Percentiles rank a stretch among this genome's conserved stretches.
Evolutionary conservation across 2,329 filamentous ascomycete species (phyloP).

Genomic region (Clathrospora elynae): DNA sequence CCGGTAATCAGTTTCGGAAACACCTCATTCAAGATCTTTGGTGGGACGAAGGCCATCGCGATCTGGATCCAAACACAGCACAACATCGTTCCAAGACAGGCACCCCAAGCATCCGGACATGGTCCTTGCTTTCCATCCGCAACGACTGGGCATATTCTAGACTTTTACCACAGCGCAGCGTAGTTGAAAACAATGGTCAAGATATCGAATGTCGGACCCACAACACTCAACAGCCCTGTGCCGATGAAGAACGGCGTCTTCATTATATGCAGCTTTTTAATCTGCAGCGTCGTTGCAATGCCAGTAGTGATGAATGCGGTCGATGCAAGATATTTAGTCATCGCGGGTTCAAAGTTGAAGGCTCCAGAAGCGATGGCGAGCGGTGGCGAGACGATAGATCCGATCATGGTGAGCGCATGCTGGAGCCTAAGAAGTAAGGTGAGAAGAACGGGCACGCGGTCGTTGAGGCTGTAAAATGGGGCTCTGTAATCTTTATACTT

Average conservation of each 20-base stretch:
- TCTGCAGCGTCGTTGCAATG: slow-evolving; percentile 35
- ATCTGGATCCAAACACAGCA: slow-evolving; percentile 51
- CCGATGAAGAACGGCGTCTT: slow-evolving; percentile 38
- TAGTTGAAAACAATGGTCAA: slow-evolving; percentile 38
- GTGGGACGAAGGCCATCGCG: slow-evolving; percentile 34
- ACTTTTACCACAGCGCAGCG: slow-evolving; percentile 30
- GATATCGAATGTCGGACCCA: slow-evolving; percentile 39
- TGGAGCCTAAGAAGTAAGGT: slow-evolving; percentile 39
- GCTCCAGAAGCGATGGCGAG: slow-evolving; percentile 38
- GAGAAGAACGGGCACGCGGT: slow-evolving; percentile 31
- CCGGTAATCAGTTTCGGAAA: slow-evolving; percentile 39
- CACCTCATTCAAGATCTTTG: slow-evolving; percentile 28
- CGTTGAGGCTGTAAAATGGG: slow-evolving; percentile 37
- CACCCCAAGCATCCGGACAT: slow-evolving; percentile 36
- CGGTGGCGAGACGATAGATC: slow-evolving; percentile 35
- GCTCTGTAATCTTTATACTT: slow-evolving; percentile 36
- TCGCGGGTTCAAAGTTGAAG: slow-evolving; percentile 32
- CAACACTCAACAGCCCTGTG: slow-evolving; percentile 34
- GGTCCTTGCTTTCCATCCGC: slow-evolving; percentile 29
- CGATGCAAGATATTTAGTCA: slow-evolving; percentile 35
- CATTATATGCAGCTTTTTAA: slow-evolving; percentile 32
- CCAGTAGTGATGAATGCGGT: slow-evolving; percentile 40
- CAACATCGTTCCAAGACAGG: slow-evolving; percentile 43
- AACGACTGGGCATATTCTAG: slow-evolving; percentile 28
- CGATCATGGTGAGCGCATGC: slow-evolving; percentile 38